These are phyloP conservation scores for Phialophora macrospora DNA, from an alignment of 2,329 filamentous ascomycete species.

Conservation along the genomic window DNA sequence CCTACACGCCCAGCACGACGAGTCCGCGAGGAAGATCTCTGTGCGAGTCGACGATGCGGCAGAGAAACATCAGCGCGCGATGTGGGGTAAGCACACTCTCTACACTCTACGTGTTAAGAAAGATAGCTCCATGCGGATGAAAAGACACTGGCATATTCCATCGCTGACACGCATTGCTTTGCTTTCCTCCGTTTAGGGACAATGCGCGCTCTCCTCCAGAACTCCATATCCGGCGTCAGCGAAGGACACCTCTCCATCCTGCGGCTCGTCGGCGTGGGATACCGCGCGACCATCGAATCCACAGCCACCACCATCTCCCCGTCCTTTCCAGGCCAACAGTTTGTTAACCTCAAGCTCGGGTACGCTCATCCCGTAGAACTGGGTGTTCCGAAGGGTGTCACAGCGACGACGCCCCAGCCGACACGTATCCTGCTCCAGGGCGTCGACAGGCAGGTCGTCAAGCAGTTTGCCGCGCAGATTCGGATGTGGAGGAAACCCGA, in stretches of 20 bases:
- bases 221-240: constrained; percentile 89
- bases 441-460: constrained; percentile 80
- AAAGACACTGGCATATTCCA: neutral
- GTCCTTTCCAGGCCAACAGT: constrained; percentile 80
- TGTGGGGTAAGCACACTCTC: constrained; percentile 77
- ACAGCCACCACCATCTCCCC: constrained; percentile 66
- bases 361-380: constrained; percentile 96
- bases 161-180: neutral
- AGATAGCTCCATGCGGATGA: neutral
- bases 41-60: constrained; percentile 72
- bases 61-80: constrained; percentile 78
- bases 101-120: neutral
- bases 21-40: constrained; percentile 64
- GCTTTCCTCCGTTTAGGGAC: constrained; percentile 66
- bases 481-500: constrained; percentile 88
- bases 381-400: constrained; percentile 79
- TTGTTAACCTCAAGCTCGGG: constrained; percentile 91
- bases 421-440: constrained; percentile 91
- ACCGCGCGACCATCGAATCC: constrained; percentile 83
- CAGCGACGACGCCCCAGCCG: constrained; percentile 84
- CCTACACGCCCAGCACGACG: constrained; percentile 72
- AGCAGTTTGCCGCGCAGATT: constrained; percentile 88
- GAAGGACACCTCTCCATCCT: constrained; percentile 95
- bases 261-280: constrained; percentile 91
- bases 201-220: constrained; percentile 84